Evolutionary conservation across 345 rosid genomes (phyloP).

Genomic region (Boechera retrofracta): DNA sequence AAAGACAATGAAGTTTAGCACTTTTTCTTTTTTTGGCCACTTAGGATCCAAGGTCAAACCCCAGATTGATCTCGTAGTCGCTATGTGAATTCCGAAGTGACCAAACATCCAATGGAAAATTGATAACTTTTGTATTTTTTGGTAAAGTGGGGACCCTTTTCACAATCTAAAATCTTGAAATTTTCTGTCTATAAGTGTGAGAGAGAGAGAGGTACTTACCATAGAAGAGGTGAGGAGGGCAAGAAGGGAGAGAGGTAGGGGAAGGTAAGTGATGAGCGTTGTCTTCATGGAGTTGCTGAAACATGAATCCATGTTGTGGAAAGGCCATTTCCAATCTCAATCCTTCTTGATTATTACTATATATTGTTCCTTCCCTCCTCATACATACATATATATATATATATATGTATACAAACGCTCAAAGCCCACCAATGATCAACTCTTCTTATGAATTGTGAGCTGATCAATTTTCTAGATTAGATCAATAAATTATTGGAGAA

Average conservation of each 20-base stretch:
- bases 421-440: slow-evolving; percentile 25
- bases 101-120: background rate
- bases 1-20: slow-evolving; percentile 14
- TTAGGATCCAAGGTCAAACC: background rate
- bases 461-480: background rate
- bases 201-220: slow-evolving; percentile 47
- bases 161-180: background rate
- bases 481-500: slow-evolving; percentile 10
- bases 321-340: slow-evolving; percentile 63
- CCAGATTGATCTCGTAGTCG: background rate
- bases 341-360: slow-evolving; percentile 35
- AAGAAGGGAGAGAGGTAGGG: slow-evolving; percentile 64
- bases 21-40: background rate
- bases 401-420: slow-evolving; percentile 10
- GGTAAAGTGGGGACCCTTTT: background rate
- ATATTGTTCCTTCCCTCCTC: slow-evolving; percentile 38
- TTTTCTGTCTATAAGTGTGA: background rate
- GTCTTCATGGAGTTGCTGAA: slow-evolving; percentile 70
- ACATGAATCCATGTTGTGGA: slow-evolving; percentile 73
- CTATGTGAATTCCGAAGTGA: background rate
- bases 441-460: slow-evolving; percentile 17
- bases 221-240: slow-evolving; percentile 76
- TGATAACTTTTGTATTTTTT: background rate
- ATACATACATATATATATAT: slow-evolving; percentile 39
- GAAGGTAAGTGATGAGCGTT: slow-evolving; percentile 63